Percentiles rank a stretch among this genome's conserved stretches.
These are phyloP conservation scores for Fraxinus velutina DNA, from an alignment of 305 asterid species.

Conservation along the genomic window DNA sequence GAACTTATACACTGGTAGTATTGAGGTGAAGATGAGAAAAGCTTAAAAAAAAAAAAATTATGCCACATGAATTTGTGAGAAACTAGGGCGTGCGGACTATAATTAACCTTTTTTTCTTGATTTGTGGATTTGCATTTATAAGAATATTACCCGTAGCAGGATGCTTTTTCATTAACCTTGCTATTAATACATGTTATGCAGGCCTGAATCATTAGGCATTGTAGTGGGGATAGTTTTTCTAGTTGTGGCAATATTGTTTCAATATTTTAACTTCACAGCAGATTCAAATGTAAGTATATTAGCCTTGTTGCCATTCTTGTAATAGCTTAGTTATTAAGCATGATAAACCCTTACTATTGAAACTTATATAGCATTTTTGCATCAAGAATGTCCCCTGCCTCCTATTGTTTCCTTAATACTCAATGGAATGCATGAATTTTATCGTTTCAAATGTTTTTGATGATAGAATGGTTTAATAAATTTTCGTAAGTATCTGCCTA, in stretches of 20 bases:
- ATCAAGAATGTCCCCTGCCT: neutral
- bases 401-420: neutral
- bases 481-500: neutral
- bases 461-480: neutral
- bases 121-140: neutral
- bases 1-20: neutral
- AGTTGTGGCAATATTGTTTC: constrained; percentile 45
- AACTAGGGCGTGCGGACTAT: neutral
- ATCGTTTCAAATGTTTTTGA: neutral
- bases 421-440: neutral
- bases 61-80: neutral
- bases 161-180: neutral
- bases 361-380: neutral
- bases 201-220: constrained; percentile 53
- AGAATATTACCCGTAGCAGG: neutral
- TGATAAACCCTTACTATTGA: neutral
- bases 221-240: constrained; percentile 46
- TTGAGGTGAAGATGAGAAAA: neutral
- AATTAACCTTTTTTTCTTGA: neutral
- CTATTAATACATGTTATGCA: constrained; percentile 16
- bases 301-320: neutral
- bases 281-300: constrained; percentile 53
- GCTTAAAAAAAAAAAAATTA: neutral
- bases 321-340: neutral
- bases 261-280: constrained; percentile 53